Base-by-base conservation (phyloP, 1,284 basidiomycete species). In the Ceratobasidium sp. region DNA sequence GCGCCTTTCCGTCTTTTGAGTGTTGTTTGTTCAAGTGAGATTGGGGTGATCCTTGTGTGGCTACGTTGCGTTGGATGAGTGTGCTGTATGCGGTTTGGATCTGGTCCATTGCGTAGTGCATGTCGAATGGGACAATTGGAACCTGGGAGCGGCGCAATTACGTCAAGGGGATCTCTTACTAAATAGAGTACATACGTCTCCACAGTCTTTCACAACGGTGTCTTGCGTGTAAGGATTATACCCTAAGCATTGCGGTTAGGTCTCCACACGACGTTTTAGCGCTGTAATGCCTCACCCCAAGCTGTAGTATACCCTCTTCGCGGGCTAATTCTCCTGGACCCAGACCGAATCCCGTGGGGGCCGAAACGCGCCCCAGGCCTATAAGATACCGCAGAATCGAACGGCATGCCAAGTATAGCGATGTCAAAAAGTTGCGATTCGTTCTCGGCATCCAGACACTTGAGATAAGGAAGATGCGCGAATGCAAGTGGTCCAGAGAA, bases 281-380 rank as follows among this genome's bases (percentile, higher is more conserved):
- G 25, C 11, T 30, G 33, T n/a, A n/a, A 7, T 1, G 30, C 3
- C 48, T 42, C 54, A 67, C 63, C 79, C 74, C 18, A 74, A 36
- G 63, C 64, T 7, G 74, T 38, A n/a, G 63, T 61, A 49, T 74
- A 73, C 11, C 72, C 73, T 11, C 63, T 56, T 16, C 33, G 46
- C 16, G 83, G 82, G 40, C 86, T 81, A 76, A 92, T 87, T 64
- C 92, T 82, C 67, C 90, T 83, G 77, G 89, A 90, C 3, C 91
- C 91, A 9, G 89, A 88, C 38, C 92, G 87, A 76, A 94, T 94
- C 6, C 89, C 92, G 77, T 85, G 86, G 1, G 92, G 92, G 11
- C 92, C 92, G 81, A 94, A 94, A 2, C 92, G 86, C 30, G 92
- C 92, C 73, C 89, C 90, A 64, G 89, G 85, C 72, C 91, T 82